Base-by-base conservation (phyloP, 1,284 basidiomycete genomes). In the Ceraceosorus bombacis region DNA sequence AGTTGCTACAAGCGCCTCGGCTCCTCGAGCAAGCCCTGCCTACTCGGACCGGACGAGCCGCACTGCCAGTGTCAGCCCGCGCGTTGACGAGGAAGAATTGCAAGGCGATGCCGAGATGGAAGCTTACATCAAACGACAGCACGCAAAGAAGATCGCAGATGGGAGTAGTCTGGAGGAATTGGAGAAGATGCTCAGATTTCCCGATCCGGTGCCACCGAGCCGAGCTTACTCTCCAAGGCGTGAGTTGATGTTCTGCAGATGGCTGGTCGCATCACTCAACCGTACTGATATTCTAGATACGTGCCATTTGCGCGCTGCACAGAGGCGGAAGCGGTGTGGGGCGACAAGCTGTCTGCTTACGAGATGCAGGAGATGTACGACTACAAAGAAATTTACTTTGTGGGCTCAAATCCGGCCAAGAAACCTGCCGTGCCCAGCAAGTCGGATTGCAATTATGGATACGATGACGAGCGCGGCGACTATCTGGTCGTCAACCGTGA, bases 381-480 rank as follows among this genome's bases (percentile, higher is more conserved):
- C 66, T 94, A 86, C 78, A 84, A 87, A 27, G 82, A 84, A 39
- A 86, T 97, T 51, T 97, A 90, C 79, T 96, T 83, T 74, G 82
- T 88, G 59, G 94, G 94, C 40, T 65, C 68, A 50, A 66, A 69
- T 50, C 66, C 71, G 13, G 64, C 62, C n/a, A 63, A 71, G 51
- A 75, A 77, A 57, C 66, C 68, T 53, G 65, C 62, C 49, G 69
- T 72, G 6, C 60, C 59, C 39, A 37, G 9, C 7, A 83, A 85
- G 10, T 82, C 83, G 59, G 87, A 90, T 55, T 94, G 93, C 78
- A 99, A 99, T 78, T 86, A 88, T 73, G 90, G 95, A 41, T 99
- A 94, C 73, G 95, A 99, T 76, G 95, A 99, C 77, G 95, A 99
- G 52, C 87, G 95, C 17, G 95, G 95, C 41, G 95, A 99, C 80